phyloP scores from a whole-genome alignment of 768 basidiomycete genomes.

The Filobasidium wieringae region DNA sequence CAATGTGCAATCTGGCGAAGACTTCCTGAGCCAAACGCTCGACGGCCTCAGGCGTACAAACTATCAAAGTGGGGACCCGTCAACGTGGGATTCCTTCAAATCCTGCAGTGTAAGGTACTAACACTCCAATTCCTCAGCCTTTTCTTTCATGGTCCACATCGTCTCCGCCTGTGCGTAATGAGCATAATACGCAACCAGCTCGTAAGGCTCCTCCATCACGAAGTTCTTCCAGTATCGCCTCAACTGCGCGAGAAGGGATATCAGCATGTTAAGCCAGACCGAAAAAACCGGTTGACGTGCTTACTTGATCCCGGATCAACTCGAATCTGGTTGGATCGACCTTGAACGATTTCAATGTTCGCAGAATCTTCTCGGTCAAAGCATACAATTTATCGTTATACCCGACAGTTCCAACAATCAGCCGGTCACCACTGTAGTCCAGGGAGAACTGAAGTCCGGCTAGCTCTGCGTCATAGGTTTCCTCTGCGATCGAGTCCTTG shows the following conservation, averaged over 20 bases:
- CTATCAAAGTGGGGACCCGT: slow-evolving; percentile 44
- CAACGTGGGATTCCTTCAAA: too few relatives aligned
- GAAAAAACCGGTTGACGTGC: slow-evolving; percentile 9
- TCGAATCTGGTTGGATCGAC: slow-evolving; percentile 61
- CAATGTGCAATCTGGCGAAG: slow-evolving; percentile 55
- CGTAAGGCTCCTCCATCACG: slow-evolving; percentile 69
- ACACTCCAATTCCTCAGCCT: slow-evolving; percentile 62
- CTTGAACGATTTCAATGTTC: slow-evolving; percentile 53
- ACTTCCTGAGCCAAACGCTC: slow-evolving; percentile 51
- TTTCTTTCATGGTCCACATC: slow-evolving; percentile 67
- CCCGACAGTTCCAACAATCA: slow-evolving; percentile 59
- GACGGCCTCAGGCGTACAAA: slow-evolving; percentile 59
- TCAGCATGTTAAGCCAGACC: slow-evolving; percentile 5
- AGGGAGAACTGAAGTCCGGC: slow-evolving; percentile 74
- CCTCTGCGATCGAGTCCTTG: slow-evolving; percentile 77
- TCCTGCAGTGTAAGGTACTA: slow-evolving; percentile 32
- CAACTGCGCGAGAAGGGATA: slow-evolving; percentile 44
- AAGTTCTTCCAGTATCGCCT: slow-evolving; percentile 75
- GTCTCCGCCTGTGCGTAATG: slow-evolving; percentile 56
- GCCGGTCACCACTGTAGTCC: slow-evolving; percentile 51
- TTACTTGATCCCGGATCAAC: slow-evolving; percentile 74
- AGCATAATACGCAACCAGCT: slow-evolving; percentile 62
- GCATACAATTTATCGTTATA: slow-evolving; percentile 82
- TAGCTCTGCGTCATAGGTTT: slow-evolving; percentile 80
- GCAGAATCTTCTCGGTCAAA: slow-evolving; percentile 59